Conservation (phyloP, 768 basidiomycete species). For the Serendipita vermifera region DNA sequence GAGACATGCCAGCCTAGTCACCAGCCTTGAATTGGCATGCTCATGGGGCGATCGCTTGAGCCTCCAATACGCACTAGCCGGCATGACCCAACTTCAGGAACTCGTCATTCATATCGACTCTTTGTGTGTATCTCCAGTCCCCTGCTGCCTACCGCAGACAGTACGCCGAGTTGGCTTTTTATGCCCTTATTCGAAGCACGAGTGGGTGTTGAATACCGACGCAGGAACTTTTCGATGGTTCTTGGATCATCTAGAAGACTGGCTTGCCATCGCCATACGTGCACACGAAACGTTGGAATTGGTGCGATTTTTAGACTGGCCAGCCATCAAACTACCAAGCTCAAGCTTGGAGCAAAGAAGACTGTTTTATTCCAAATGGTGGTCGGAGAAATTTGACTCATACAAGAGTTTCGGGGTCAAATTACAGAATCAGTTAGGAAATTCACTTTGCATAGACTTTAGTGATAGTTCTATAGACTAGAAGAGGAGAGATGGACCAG, state of each 20-base stretch:
- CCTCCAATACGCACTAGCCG: neutral
- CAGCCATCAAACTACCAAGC: neutral
- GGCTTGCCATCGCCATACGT: neutral
- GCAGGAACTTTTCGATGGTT: neutral
- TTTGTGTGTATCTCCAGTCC: neutral
- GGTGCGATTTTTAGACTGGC: neutral
- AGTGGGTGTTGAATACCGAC: neutral
- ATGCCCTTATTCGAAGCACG: neutral
- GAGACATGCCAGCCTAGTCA: neutral
- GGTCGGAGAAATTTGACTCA: too few relatives aligned
- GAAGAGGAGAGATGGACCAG: too few relatives aligned
- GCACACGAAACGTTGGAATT: neutral
- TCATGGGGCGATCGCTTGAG: neutral
- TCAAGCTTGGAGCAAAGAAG: neutral
- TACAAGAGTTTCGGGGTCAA: too few relatives aligned
- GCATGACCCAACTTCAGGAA: neutral
- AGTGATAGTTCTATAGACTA: too few relatives aligned
- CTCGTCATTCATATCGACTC: constrained; percentile 1
- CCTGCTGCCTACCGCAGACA: neutral
- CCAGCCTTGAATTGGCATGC: neutral
- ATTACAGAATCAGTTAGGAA: too few relatives aligned
- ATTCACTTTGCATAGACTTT: too few relatives aligned
- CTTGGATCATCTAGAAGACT: constrained; percentile 2
- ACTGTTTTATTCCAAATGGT: neutral
- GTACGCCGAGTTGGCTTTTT: neutral